Base-by-base conservation (phyloP, 345 rosid genomes). In the Cardiospermum halicacabum region DNA sequence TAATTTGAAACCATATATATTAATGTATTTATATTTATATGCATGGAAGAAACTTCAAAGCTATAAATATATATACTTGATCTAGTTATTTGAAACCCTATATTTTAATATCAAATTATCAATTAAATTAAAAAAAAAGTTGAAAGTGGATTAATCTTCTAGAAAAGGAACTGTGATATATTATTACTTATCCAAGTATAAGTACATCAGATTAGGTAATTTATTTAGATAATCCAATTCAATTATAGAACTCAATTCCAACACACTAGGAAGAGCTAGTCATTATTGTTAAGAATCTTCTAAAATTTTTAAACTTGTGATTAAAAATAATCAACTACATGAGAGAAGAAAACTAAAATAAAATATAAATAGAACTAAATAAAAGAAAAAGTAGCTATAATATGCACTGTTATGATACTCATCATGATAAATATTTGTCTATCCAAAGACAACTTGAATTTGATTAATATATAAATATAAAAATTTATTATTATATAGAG, bases 191-290 rank as follows among this genome's bases (percentile, higher is more conserved):
- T 1, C 47, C 61, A 24, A 72, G 59, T 62, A 68, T 45, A 24
- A 72, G 59, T 62, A 68, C 72, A 56, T 45, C 11, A 39, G 9
- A 53, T 26, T 65, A 25, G 40, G 3, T 11, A 39, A 65, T 54
- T 16, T 36, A 36, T 24, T 21, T 50, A 19, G 27, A 39, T 27
- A 15, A 56, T 43, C 22, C n/a, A 16, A 47, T 16, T 47, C 10
- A 28, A 47, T 51, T 72, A 62, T 62, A 59, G 53, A 72, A 63
- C 36, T 39, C 47, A 36, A 60, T 30, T 79, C 78, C 80, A 24
- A 57, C 78, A 70, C 73, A 32, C 60, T 51, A 67, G 83, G 83
- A 60, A 70, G 74, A 51, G 75, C 73, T 40, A 7, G 51, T 47
- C 39, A 68, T 68, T 43, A 28, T 53, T 68, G 27, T 28, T 43